Percentiles rank a stretch among this genome's conserved stretches.
phyloP scores from a whole-genome alignment of 306 rosid species.

The Neltuma alba region DNA sequence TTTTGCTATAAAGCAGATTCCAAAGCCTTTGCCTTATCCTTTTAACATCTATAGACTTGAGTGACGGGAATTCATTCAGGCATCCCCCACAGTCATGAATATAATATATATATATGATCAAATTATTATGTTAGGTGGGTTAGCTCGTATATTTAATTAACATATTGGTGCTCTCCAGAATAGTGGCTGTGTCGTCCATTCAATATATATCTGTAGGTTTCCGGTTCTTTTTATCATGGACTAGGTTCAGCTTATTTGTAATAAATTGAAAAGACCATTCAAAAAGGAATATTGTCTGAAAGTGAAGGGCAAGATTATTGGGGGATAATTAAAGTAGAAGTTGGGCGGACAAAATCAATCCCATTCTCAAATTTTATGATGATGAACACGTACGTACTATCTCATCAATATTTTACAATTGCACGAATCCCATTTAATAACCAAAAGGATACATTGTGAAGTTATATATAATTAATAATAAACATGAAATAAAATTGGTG shows the following conservation, averaged over 20 bases:
- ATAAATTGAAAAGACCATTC: not conserved
- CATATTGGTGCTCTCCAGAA: constrained; percentile 14
- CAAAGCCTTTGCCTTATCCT: constrained; percentile 26
- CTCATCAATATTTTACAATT: not conserved
- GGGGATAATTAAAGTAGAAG: constrained; percentile 4
- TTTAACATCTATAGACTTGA: constrained; percentile 23
- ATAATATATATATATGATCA: not conserved
- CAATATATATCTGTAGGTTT: not conserved
- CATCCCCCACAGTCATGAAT: constrained; percentile 2
- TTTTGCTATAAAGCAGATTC: constrained; percentile 37
- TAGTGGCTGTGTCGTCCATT: constrained; percentile 24
- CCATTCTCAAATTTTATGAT: constrained; percentile 9
- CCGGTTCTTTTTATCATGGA: not conserved
- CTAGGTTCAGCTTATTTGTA: not conserved
- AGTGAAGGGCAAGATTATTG: constrained; percentile 20
- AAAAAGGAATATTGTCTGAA: constrained; percentile 1
- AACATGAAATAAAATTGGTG: not conserved
- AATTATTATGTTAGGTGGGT: not conserved
- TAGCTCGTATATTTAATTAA: constrained; percentile 2
- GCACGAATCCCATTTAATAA: not conserved
- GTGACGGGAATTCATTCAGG: constrained; percentile 20
- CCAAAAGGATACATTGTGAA: not conserved
- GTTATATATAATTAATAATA: constrained; percentile 13
- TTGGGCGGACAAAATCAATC: not conserved
- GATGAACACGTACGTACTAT: not conserved